phyloP scores from a whole-genome alignment of 345 rosid genomes.

The Xanthoceras sorbifolium region DNA sequence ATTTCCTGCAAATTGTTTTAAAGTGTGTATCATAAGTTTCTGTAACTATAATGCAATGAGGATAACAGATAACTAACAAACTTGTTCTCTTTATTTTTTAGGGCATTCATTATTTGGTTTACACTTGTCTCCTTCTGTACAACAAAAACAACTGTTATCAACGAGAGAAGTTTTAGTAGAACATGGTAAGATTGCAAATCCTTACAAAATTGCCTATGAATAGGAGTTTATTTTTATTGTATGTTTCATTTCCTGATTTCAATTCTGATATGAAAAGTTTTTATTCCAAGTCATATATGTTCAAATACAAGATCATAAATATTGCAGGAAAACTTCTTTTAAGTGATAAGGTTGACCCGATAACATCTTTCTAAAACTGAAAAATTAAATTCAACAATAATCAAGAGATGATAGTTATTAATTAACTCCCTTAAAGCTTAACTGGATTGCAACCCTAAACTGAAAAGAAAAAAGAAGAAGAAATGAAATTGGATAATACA shows the following conservation, averaged over 20 bases:
- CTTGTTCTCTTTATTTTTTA: conserved; percentile 19
- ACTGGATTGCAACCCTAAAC: not conserved
- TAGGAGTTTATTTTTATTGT: not conserved
- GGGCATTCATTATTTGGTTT: conserved; percentile 39
- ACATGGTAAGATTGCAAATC: conserved; percentile 38
- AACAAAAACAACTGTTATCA: conserved; percentile 29
- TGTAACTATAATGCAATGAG: not conserved
- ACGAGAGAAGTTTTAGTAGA: conserved; percentile 23
- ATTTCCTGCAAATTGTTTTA: not conserved
- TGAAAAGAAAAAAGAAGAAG: not conserved
- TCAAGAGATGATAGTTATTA: not conserved
- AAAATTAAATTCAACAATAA: not conserved
- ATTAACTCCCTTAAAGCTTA: not conserved
- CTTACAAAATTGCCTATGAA: not conserved
- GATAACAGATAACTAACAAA: conserved; percentile 16
- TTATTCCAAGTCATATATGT: not conserved
- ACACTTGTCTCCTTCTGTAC: conserved; percentile 33
- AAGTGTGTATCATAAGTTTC: not conserved
- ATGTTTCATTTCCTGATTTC: not conserved
- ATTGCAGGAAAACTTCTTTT: not conserved
- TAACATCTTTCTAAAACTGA: not conserved
- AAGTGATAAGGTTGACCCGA: not conserved
- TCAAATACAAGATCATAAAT: not conserved
- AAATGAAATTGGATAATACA: not conserved
- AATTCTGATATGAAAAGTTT: not conserved